Base-by-base conservation (phyloP, 139 green algal genomes). In the Picochlorum sp. region DNA sequence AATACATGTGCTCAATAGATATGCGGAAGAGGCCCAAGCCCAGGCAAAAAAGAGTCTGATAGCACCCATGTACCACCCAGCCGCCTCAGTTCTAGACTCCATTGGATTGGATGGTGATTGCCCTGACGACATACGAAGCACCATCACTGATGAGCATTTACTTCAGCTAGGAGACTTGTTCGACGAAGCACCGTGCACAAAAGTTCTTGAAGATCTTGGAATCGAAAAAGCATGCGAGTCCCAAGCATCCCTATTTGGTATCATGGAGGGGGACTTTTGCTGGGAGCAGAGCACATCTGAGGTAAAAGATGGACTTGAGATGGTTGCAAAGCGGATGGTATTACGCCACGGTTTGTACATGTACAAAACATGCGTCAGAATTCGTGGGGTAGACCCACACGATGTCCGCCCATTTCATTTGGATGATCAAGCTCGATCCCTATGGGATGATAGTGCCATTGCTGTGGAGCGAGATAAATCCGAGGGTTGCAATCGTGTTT, bases 341-440 rank as follows among this genome's bases (percentile, higher is more conserved):
- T 71, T 90, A 71, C 83, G 85, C 20, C 63, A 67, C 15, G 83
- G 83, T 3, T 68, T 90, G 23, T 88, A 73, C 68, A 63, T 80
- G 57, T 85, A 86, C 68, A 60, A 57, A 28, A 68, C 49, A 20
- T 9, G 26, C 18, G 76, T 70, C 15, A 62, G 82, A 16, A 80
- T 86, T 24, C 63, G 82, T 60, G 59, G 65, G 15, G 65, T 76
- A 2, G 71, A 66, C 4, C 66, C 83, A 13, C 47, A 58, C 1
- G 73, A 90, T 66, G 45, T 87, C 44, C 62, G 72, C 3, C 68
- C 73, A 18, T 91, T 91, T 72, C 77, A 82, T 30, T 75, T 78
- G 5, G 81, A 88, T 56, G 71, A 79, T 20, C 59, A 57, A 24
- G 61, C 65, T 2, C 31, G 71, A 11, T 8, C 55, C 1, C 49